A percentile compares a stretch with the other conserved stretches of the same genome.
phyloP scores from a whole-genome alignment of 108 stramenopile genomes.

The Fistulifera pelliculosa region DNA sequence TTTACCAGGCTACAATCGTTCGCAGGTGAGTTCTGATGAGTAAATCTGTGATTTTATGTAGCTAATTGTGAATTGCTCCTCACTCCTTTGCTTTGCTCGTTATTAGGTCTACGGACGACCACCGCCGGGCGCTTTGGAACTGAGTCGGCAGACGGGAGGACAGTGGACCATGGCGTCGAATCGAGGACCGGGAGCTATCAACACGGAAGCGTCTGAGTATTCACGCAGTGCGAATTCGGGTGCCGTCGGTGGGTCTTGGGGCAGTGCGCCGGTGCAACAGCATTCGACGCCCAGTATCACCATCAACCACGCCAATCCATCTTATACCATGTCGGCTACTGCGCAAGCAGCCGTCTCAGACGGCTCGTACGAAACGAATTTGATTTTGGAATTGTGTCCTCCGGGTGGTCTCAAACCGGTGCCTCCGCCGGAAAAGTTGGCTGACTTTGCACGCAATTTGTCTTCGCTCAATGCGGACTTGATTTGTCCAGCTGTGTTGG shows the following conservation, averaged over 20 bases:
- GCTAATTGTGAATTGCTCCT: too few relatives aligned
- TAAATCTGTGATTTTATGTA: too few relatives aligned
- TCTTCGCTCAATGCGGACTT: constrained; percentile 77
- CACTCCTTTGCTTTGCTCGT: neutral
- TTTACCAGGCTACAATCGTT: constrained; percentile 7
- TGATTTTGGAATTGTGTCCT: constrained; percentile 86
- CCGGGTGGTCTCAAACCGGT: constrained; percentile 92
- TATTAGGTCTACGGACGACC: constrained; percentile 25
- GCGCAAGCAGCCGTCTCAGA: constrained; percentile 32
- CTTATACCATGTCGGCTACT: constrained; percentile 1
- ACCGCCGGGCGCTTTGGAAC: constrained; percentile 64
- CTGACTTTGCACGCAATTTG: constrained; percentile 57
- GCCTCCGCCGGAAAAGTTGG: constrained; percentile 82
- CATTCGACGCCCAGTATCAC: constrained; percentile 6
- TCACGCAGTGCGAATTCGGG: constrained; percentile 8
- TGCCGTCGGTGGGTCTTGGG: constrained; percentile 64
- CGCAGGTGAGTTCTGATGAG: constrained; percentile 5
- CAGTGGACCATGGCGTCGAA: constrained; percentile 90
- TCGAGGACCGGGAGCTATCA: constrained; percentile 65
- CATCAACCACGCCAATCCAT: neutral
- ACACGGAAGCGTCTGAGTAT: neutral
- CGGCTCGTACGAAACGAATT: constrained; percentile 84
- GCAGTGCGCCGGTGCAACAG: constrained; percentile 15
- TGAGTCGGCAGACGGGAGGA: constrained; percentile 63
- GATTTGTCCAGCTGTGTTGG: constrained; percentile 78